These are phyloP conservation scores for Lactarius deliciosus DNA, from an alignment of 768 basidiomycete species.

Conservation along the genomic window DNA sequence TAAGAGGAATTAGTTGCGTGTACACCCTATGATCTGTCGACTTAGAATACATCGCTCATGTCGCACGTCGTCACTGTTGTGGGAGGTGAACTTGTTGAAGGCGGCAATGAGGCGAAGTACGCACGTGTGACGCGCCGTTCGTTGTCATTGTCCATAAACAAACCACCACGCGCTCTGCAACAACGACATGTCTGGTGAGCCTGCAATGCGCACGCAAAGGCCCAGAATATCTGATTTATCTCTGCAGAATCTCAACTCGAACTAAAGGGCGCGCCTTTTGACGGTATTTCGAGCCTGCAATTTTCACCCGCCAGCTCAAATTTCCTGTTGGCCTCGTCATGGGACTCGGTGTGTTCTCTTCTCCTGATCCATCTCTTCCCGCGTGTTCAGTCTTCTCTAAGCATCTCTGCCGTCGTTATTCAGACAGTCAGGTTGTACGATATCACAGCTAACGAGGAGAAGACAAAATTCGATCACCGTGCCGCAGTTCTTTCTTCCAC, in stretches of 20 bases:
- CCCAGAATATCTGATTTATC: neutral
- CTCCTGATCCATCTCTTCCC: conserved; percentile 37
- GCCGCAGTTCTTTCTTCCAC: conserved; percentile 85
- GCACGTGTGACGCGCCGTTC: neutral
- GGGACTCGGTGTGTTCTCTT: conserved; percentile 69
- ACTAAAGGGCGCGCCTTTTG: conserved; percentile 71
- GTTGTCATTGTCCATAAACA: neutral
- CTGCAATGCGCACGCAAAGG: neutral
- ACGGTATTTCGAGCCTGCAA: conserved; percentile 76
- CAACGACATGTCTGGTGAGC: conserved; percentile 8
- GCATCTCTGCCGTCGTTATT: conserved; percentile 38
- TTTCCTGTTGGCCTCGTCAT: conserved; percentile 80
- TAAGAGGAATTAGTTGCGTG: no score
- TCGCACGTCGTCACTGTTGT: neutral
- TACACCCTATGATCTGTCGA: no score
- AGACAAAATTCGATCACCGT: conserved; percentile 83
- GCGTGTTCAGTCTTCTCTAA: conserved; percentile 18
- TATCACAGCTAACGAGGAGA: conserved; percentile 56
- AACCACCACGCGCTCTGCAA: neutral
- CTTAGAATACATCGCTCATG: neutral
- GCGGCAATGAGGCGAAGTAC: neutral
- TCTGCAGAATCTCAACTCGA: conserved; percentile 37
- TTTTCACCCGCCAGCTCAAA: conserved; percentile 82
- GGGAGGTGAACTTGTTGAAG: neutral
- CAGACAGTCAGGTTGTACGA: conserved; percentile 64